These are phyloP conservation scores for Streptanthus diversifolius DNA, from an alignment of 345 rosid genomes.

Conservation along the genomic window DNA sequence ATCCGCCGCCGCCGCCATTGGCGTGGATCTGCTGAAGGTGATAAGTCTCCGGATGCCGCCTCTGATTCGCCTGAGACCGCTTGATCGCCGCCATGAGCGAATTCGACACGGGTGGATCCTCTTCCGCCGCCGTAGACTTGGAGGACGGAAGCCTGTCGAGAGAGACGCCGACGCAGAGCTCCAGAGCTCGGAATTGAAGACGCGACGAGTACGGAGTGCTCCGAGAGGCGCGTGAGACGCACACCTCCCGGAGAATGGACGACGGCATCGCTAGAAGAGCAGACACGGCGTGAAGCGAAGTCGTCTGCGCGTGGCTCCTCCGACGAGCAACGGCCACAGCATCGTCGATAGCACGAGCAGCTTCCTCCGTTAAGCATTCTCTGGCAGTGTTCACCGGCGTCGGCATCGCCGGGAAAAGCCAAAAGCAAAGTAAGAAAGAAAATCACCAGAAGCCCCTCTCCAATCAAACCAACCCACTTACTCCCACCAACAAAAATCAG, in stretches of 20 bases:
- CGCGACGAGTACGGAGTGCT: conserved; percentile 39
- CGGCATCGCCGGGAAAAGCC: conserved; percentile 56
- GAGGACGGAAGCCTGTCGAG: conserved; percentile 53
- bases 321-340: conserved; percentile 67
- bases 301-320: conserved; percentile 59
- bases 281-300: conserved; percentile 66
- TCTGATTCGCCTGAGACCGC: conserved; percentile 83
- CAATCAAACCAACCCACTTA: conserved; percentile 20
- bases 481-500: conserved; percentile 8
- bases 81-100: conserved; percentile 91
- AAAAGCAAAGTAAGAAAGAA: neutral
- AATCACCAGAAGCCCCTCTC: conserved; percentile 4
- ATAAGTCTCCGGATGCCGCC: conserved; percentile 73
- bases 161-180: conserved; percentile 58
- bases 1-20: conserved; percentile 12
- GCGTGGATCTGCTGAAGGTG: conserved; percentile 61
- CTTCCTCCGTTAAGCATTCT: conserved; percentile 60
- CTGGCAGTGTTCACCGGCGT: conserved; percentile 59
- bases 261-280: conserved; percentile 53
- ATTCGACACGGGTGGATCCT: conserved; percentile 63
- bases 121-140: conserved; percentile 21
- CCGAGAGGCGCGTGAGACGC: conserved; percentile 45
- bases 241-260: conserved; percentile 55
- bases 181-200: conserved; percentile 58
- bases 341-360: conserved; percentile 59